Base-by-base conservation (phyloP, 2,329 filamentous ascomycete species). In the Chrysoporthe deuterocubensis region DNA sequence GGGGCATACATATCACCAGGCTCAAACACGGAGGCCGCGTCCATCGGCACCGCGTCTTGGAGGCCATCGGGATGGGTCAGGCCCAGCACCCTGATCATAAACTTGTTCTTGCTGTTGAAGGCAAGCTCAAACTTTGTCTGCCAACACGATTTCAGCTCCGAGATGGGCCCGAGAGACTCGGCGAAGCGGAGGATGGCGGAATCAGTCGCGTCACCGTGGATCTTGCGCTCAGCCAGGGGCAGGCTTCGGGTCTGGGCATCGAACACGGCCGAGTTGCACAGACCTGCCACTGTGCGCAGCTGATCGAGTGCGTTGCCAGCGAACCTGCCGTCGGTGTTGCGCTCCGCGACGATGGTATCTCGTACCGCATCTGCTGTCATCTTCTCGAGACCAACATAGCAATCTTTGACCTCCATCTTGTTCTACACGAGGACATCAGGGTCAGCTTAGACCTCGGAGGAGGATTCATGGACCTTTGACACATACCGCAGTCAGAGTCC, bases 31-130 rank as follows among this genome's bases (percentile, higher is more conserved):
- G 75, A 69, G 1, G 76, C 78, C 26, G 80, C 79, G 7, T 71
- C 73, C 3, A 73, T 65, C 0, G 81, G 76, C 4, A 86, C 70
- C 1, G 81, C 82, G n/a, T 76, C 67, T 2, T 69, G 59, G 44
- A 82, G 71, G 18, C 78, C 79, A 48, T 79, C 76, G n/a, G 76
- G 75, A 42, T 79, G 75, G 2, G 77, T 78, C 50, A 84, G 71
- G 2, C 81, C 81, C 61, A 90, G 85, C 0, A 89, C 84, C 44
- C 87, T 84, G 65, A 94, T 86, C 88, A 93, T 94, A 75, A 89
- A 94, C 78, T 94, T 94, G 79, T 93, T 94, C 81, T 92, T 92
- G 79, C 90, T 92, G 80, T 94, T 94, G 77, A 94, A 94, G 0
- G 90, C 87, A 40, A 92, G 81, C 65, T 91, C 88, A 72, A 89